phyloP scores from a whole-genome alignment of 495 filamentous ascomycete species.

The Xylaria curta region DNA sequence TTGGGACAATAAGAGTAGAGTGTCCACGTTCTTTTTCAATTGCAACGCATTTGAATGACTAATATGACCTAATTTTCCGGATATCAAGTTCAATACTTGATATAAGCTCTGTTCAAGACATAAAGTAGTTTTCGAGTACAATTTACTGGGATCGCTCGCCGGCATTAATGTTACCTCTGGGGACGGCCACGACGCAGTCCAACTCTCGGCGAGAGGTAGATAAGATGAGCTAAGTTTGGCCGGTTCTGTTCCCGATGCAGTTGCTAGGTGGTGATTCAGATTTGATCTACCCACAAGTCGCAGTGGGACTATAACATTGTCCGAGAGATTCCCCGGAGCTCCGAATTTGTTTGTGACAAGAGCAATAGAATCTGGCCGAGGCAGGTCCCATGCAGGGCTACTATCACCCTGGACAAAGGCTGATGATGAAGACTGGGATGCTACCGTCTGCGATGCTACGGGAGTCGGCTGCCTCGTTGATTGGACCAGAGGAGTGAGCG shows the following conservation, averaged over 20 bases:
- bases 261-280: background rate
- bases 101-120: background rate
- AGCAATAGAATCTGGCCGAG: background rate
- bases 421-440: background rate
- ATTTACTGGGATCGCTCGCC: background rate
- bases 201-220: background rate
- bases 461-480: background rate
- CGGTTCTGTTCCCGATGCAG: slow-evolving; percentile 1
- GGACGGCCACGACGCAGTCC: background rate
- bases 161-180: background rate
- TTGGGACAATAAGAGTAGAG: background rate
- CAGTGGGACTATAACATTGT: background rate
- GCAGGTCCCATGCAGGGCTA: background rate
- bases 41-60: background rate
- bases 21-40: background rate
- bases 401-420: background rate
- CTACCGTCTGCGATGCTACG: background rate
- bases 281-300: background rate
- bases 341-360: background rate
- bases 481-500: background rate
- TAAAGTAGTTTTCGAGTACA: background rate
- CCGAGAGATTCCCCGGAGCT: background rate
- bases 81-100: background rate
- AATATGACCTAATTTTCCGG: background rate
- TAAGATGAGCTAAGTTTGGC: background rate